Evolutionary conservation across 1,139 yeast genomes (phyloP).

Genomic region (Tardiomyces depauwii): DNA sequence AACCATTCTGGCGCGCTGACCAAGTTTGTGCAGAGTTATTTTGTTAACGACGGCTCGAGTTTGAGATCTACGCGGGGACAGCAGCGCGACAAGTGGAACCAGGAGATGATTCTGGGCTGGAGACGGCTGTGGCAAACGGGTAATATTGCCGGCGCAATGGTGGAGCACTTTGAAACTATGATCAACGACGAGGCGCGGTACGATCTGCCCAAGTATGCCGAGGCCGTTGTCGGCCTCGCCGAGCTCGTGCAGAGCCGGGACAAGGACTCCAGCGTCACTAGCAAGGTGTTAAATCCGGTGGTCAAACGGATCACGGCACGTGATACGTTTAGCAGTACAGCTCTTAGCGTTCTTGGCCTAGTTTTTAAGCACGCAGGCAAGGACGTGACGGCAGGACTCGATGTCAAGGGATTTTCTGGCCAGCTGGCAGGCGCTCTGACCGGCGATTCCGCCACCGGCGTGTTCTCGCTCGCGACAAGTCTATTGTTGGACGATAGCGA

Average conservation of each 20-base stretch:
- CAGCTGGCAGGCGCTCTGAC: background rate
- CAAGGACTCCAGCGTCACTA: background rate
- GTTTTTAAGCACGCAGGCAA: background rate
- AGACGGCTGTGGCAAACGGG: background rate
- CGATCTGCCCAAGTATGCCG: background rate
- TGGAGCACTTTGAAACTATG: background rate
- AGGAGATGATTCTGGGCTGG: background rate
- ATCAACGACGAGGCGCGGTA: background rate
- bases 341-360: background rate
- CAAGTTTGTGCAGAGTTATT: background rate
- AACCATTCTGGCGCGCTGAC: background rate
- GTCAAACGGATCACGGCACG: background rate
- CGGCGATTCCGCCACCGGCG: background rate
- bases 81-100: background rate
- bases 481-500: background rate
- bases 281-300: background rate
- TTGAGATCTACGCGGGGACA: too few species aligned
- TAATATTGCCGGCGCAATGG: background rate
- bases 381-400: background rate
- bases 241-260: background rate
- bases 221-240: background rate
- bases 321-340: background rate
- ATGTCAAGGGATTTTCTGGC: background rate
- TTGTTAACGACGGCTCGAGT: background rate
- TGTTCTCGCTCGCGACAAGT: background rate